These are phyloP conservation scores for Suillus occidentalis DNA, from an alignment of 768 basidiomycete species.

Conservation along the genomic window DNA sequence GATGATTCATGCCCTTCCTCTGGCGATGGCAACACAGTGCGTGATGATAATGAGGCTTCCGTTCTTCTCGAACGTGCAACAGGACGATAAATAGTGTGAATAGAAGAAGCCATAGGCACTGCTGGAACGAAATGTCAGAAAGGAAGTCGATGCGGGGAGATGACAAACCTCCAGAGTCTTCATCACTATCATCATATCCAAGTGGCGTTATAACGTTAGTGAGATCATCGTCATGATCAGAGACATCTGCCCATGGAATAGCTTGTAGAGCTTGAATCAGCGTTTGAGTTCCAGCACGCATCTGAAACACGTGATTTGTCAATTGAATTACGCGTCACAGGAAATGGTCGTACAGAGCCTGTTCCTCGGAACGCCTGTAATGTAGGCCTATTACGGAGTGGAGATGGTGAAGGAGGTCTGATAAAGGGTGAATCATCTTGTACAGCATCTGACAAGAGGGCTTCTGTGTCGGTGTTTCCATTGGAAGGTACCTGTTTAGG, in stretches of 20 bases:
- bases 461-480: constrained; percentile 8
- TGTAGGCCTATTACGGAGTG: constrained; percentile 42
- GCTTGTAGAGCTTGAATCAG: constrained; percentile 88
- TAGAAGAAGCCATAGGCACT: constrained; percentile 73
- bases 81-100: constrained; percentile 85
- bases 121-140: constrained; percentile 7
- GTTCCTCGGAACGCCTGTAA: constrained; percentile 60
- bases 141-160: constrained; percentile 23
- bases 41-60: constrained; percentile 23
- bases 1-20: constrained; percentile 30
- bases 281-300: constrained; percentile 86
- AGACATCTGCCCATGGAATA: constrained; percentile 71
- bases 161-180: constrained; percentile 43
- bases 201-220: constrained; percentile 40
- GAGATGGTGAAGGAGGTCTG: constrained; percentile 66
- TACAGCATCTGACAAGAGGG: constrained; percentile 13
- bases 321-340: constrained; percentile 8
- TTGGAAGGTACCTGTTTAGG: constrained; percentile 12
- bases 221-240: constrained; percentile 68
- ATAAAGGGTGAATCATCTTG: constrained; percentile 68
- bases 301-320: constrained; percentile 42
- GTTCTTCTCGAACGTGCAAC: constrained; percentile 62
- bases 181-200: constrained; percentile 62
- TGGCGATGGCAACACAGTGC: constrained; percentile 16
- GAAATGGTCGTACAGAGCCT: constrained; percentile 57